A percentile compares a stretch with the other conserved stretches of the same genome.
Evolutionary conservation across 768 basidiomycete genomes (phyloP).

Genomic region (Hypholoma fasciculare): DNA sequence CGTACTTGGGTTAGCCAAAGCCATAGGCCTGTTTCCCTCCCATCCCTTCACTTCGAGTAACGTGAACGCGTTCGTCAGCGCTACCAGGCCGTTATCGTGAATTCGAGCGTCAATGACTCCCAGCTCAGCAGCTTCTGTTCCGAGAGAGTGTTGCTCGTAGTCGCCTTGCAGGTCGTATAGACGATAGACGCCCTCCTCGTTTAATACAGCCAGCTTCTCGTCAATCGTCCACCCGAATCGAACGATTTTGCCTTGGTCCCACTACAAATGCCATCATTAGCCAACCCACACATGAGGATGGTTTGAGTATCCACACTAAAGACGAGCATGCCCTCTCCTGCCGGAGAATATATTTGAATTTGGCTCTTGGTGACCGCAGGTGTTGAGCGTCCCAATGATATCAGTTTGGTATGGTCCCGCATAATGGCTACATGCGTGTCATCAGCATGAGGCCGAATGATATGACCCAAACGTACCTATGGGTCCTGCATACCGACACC

Average conservation of each 20-base stretch:
- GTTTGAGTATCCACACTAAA: constrained; percentile 65
- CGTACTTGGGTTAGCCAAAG: constrained; percentile 75
- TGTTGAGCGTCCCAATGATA: constrained; percentile 64
- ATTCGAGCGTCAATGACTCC: constrained; percentile 86
- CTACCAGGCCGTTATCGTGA: constrained; percentile 86
- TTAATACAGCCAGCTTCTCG: constrained; percentile 80
- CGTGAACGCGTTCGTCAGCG: constrained; percentile 71
- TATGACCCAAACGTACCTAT: constrained; percentile 52
- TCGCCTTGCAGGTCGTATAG: constrained; percentile 86
- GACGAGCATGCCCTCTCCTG: constrained; percentile 69
- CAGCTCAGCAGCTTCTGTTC: constrained; percentile 76
- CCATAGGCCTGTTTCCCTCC: constrained; percentile 74
- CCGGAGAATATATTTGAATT: constrained; percentile 85
- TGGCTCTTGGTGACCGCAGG: constrained; percentile 70
- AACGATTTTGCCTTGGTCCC: constrained; percentile 86
- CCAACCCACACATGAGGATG: constrained; percentile 5
- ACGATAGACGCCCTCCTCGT: constrained; percentile 91
- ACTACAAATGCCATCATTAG: constrained; percentile 47
- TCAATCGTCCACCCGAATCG: constrained; percentile 84
- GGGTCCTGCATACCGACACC: constrained; percentile 86
- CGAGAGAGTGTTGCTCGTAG: constrained; percentile 84
- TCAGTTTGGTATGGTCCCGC: constrained; percentile 79
- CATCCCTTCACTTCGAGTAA: constrained; percentile 89
- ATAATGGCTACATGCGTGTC: constrained; percentile 64
- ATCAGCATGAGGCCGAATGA: not conserved